A percentile compares a stretch with the other conserved stretches of the same genome.
phyloP scores from a whole-genome alignment of 345 rosid species.

The Fremontodendron californicum region DNA sequence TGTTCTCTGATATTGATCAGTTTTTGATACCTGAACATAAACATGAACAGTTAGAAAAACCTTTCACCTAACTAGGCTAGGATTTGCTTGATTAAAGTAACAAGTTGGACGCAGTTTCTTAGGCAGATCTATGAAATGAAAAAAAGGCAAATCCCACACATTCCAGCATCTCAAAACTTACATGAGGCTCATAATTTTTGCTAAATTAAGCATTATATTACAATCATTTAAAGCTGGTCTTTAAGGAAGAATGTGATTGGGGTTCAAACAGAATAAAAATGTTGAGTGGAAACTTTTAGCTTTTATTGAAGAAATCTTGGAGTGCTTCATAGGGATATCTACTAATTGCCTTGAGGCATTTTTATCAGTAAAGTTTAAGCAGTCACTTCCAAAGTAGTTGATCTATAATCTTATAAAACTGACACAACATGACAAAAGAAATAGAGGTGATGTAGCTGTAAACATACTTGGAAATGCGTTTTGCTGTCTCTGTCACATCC shows the following conservation, averaged over 20 bases:
- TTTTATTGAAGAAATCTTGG: not conserved
- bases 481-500: slow-evolving; percentile 58
- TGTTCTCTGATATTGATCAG: not conserved
- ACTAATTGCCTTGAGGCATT: not conserved
- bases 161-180: not conserved
- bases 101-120: slow-evolving; percentile 1
- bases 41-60: not conserved
- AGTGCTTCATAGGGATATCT: not conserved
- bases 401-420: not conserved
- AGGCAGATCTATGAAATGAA: not conserved
- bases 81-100: not conserved
- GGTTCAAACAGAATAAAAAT: not conserved
- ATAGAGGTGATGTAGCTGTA: not conserved
- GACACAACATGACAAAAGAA: not conserved
- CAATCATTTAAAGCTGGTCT: not conserved
- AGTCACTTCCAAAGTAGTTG: not conserved
- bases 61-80: not conserved
- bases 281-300: not conserved
- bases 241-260: not conserved
- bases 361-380: not conserved
- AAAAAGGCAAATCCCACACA: not conserved
- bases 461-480: slow-evolving; percentile 52
- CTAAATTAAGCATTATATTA: not conserved
- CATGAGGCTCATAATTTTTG: not conserved
- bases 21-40: not conserved